Evolutionary conservation across 768 basidiomycete genomes (phyloP).

Genomic region (Plicaturopsis crispa): DNA sequence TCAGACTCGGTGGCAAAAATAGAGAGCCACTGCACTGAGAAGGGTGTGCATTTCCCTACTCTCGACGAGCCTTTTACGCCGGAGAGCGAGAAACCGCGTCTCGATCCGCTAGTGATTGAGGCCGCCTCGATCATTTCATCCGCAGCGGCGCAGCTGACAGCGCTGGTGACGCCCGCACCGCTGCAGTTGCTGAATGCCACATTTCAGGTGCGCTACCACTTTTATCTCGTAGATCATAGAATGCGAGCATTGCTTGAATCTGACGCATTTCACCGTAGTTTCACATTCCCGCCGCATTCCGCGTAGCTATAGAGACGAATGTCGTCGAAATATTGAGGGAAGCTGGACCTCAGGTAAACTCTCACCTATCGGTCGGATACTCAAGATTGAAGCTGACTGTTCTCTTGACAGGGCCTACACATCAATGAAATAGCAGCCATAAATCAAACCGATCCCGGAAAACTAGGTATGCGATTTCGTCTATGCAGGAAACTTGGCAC

Average conservation of each 20-base stretch:
- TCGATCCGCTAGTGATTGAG: conserved; percentile 18
- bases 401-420: conserved; percentile 29
- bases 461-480: conserved; percentile 23
- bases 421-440: conserved; percentile 24
- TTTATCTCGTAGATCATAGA: too few relatives aligned
- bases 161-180: conserved; percentile 19
- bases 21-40: conserved; percentile 13
- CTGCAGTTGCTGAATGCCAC: too few relatives aligned
- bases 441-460: conserved; percentile 19
- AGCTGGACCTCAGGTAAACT: conserved; percentile 21
- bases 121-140: conserved; percentile 22
- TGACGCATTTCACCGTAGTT: too few relatives aligned
- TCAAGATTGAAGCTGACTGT: too few relatives aligned
- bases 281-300: too few relatives aligned
- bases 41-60: conserved; percentile 14
- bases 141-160: conserved; percentile 25
- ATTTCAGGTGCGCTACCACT: too few relatives aligned
- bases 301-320: conserved; percentile 12
- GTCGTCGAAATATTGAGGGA: conserved; percentile 24
- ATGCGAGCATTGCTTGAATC: too few relatives aligned
- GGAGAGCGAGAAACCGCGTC: conserved; percentile 20
- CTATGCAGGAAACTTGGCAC: too few relatives aligned
- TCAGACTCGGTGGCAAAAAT: conserved; percentile 16
- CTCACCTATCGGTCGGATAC: too few relatives aligned
- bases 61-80: conserved; percentile 19